Base-by-base conservation (phyloP, 2,329 filamentous ascomycete species). In the Nothophaeocryptopus gaeumannii region DNA sequence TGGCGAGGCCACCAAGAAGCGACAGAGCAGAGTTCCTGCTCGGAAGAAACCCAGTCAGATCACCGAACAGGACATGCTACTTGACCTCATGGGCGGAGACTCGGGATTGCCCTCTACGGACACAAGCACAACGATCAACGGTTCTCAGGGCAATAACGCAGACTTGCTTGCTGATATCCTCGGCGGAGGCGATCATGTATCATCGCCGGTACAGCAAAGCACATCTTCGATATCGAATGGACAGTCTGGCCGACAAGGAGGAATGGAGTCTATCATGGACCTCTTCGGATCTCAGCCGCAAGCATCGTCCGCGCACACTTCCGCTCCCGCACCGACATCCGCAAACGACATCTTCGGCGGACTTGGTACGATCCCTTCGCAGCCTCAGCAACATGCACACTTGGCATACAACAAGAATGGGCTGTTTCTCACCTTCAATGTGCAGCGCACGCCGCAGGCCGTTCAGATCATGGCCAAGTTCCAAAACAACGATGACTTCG, bases 101-200 rank as follows among this genome's bases (percentile, higher is more conserved):
- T 58, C 55, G 16, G 50, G 53, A n/a, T 74, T 80, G n/a, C 81
- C 87, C 3, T 72, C 78, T 5, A 64, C 75, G 1, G 75, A 81
- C 15, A 74, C 82, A 16, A 79, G 78, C 55, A 72, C 74, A 20
- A 74, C 74, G 15, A 65, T 74, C 32, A 82, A 80, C 58, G 80
- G 79, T 20, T 81, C 78, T 15, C 80, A 79, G 51, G 68, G 78
- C 56, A 88, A 88, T 65, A 89, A 88, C 65, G 84, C 89, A 43
- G 90, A 96, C 69, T 78, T 97, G 7, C 80, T 97, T 12, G 90
- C 89, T 36, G 92, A 96, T 67, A 96, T 97, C 53, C 81, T 97
- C 5, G 89, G 90, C 43, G 88, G 88, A 43, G 80, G 80, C 46
- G 71, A 76, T n/a, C 78, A 67, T 5, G 50, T 63, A 2, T 56